phyloP scores from a whole-genome alignment of 129 eudicot species.

The Scalesia atractyloides region DNA sequence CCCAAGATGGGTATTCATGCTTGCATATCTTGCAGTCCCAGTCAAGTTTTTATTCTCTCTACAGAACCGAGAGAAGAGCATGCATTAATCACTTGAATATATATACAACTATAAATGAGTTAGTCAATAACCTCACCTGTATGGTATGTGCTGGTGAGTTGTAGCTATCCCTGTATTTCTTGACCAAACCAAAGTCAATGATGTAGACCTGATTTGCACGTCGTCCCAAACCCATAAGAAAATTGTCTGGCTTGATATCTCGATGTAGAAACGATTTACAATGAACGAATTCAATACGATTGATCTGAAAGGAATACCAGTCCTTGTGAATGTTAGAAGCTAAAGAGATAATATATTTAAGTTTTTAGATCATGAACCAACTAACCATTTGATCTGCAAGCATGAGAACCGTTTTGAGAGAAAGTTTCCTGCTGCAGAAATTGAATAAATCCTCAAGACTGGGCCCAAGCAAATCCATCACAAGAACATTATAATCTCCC shows the following conservation, averaged over 20 bases:
- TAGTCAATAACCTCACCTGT: conserved; percentile 54
- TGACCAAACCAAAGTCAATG: conserved; percentile 91
- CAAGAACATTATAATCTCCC: conserved; percentile 90
- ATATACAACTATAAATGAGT: background rate
- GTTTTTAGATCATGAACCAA: background rate
- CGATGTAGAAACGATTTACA: conserved; percentile 89
- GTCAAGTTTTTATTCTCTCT: conserved; percentile 97
- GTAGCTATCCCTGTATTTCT: conserved; percentile 81
- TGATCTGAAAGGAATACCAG: conserved; percentile 53
- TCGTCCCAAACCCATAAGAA: conserved; percentile 89
- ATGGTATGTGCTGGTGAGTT: conserved; percentile 93
- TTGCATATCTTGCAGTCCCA: conserved; percentile 96
- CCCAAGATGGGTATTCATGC: conserved; percentile 92
- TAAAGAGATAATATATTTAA: background rate
- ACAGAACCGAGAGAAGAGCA: conserved; percentile 20
- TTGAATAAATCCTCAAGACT: conserved; percentile 92
- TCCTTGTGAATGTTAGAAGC: background rate
- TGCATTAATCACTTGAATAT: background rate
- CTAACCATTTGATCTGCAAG: conserved; percentile 96
- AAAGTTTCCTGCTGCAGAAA: conserved; percentile 84
- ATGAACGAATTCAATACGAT: conserved; percentile 88
- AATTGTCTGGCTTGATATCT: conserved; percentile 93
- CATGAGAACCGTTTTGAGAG: conserved; percentile 92
- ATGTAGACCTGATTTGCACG: conserved; percentile 95
- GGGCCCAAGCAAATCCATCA: conserved; percentile 94